Evolutionary conservation across 2,329 filamentous ascomycete genomes (phyloP), one percentile per base, ranked within the genome.

Genomic region (Trichoderma sp.): DNA sequence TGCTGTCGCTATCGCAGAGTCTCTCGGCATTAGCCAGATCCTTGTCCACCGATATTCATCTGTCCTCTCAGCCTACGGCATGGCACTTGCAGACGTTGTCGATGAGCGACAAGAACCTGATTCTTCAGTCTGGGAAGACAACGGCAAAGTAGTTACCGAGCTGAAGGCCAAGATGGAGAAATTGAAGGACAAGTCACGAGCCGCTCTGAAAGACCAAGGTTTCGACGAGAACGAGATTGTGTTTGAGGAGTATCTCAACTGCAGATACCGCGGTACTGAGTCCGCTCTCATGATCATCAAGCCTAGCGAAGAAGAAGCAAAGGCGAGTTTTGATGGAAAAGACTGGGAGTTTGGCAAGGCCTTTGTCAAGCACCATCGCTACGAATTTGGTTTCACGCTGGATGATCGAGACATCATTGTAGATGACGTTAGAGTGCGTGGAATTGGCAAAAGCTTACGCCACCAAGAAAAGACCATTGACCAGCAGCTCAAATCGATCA

Each of bases 161-260:
- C 83, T 98, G 18, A 88, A 90, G 76, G 82, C 81, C 30, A 96
- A 95, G 81, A 93, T 98, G 87, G 86, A 90, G 24, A 91, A 93
- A 61, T 85, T 98, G 47, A 95, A 93, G 82, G 86, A 88, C n/a
- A 93, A 91, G 78, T 95, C 93, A 0, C 87, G 85, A 0, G 83
- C 85, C 21, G 88, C 89, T 0, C 83, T 98, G 5, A 84, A 85
- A 26, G 91, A 92, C 2, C 95, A 98, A 81, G 95, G 94, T 0
- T 97, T 98, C 78, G 84, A 86, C 1, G 88, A 92, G 57, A 83
- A 88, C 6, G 89, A 93, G 36, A 93, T 97, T 28, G 86, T 90
- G 0, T 97, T 95, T 77, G 94, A 97, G 79, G 93, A 97, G 79
- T 98, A 97, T 78, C 88, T 98, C 71, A 97, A 98, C 79, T 94